Percentiles rank a stretch among this genome's conserved stretches.
phyloP scores from a whole-genome alignment of 176 grass and related monocot species.

The Aegilops tauschii region DNA sequence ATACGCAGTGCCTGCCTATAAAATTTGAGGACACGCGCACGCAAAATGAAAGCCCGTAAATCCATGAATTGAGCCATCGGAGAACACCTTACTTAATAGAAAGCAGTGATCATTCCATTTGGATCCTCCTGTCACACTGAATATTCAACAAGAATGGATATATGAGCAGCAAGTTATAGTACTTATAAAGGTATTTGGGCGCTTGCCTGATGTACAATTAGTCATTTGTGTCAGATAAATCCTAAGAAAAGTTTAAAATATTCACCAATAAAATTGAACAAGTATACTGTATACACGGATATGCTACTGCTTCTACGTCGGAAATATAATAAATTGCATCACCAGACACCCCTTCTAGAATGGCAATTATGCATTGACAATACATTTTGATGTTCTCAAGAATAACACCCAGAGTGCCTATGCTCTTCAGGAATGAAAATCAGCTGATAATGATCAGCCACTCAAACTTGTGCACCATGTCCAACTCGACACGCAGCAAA shows the following conservation, averaged over 20 bases:
- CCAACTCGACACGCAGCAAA: background rate
- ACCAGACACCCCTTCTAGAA: background rate
- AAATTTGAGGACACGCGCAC: constrained; percentile 68
- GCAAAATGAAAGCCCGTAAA: constrained; percentile 69
- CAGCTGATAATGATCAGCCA: background rate
- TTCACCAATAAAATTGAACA: background rate
- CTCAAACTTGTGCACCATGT: background rate
- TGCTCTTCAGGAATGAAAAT: background rate
- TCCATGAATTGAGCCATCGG: constrained; percentile 63
- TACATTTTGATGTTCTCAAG: background rate
- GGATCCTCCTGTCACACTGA: background rate
- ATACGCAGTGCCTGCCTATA: constrained; percentile 70
- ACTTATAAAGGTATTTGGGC: background rate
- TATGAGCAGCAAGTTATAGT: background rate
- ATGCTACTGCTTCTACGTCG: background rate
- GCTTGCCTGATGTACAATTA: background rate
- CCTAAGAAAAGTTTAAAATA: background rate
- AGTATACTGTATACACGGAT: background rate
- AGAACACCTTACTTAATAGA: constrained; percentile 17
- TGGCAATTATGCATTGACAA: background rate
- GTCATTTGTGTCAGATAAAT: background rate
- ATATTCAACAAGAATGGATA: constrained; percentile 10
- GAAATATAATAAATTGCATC: background rate
- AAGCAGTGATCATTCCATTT: constrained; percentile 9
- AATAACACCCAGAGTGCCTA: background rate